phyloP scores from a whole-genome alignment of 257 asterid genomes.

The Cinchona pubescens region DNA sequence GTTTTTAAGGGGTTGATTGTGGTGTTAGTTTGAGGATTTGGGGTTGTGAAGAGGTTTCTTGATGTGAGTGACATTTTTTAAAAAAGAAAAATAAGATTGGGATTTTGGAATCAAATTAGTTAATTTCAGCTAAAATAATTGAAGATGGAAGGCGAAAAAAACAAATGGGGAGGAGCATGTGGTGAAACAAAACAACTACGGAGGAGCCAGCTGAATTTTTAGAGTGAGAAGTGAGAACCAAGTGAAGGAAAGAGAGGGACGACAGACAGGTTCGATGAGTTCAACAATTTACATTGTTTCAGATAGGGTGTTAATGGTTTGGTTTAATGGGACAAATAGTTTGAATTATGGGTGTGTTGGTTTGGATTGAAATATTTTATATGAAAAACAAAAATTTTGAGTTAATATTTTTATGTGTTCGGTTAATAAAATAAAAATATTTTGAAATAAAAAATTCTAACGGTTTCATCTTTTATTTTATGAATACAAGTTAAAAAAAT shows the following conservation, averaged over 20 bases:
- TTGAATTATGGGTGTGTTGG: too few relatives aligned
- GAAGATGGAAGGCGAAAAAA: background rate
- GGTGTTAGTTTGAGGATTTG: constrained; percentile 23
- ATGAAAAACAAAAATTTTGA: too few relatives aligned
- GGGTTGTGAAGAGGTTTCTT: constrained; percentile 32
- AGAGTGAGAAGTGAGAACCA: background rate
- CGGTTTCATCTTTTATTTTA: too few relatives aligned
- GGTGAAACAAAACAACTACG: background rate
- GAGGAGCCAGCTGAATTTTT: background rate
- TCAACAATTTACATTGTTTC: constrained; percentile 16
- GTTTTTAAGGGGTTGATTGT: constrained; percentile 12
- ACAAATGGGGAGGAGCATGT: background rate
- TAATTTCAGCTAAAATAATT: background rate
- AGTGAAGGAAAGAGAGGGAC: background rate
- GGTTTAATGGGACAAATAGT: too few relatives aligned
- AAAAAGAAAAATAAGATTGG: background rate
- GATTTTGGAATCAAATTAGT: background rate
- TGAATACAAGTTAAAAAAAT: too few relatives aligned
- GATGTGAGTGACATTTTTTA: constrained; percentile 47
- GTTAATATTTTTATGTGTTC: too few relatives aligned
- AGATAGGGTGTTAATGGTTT: too few relatives aligned
- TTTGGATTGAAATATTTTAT: too few relatives aligned
- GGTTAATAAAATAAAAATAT: too few relatives aligned
- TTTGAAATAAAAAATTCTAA: too few relatives aligned
- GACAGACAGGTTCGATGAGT: constrained; percentile 16